Conservation (phyloP, 345 rosid species). For the Diplotaxis tenuifolia region DNA sequence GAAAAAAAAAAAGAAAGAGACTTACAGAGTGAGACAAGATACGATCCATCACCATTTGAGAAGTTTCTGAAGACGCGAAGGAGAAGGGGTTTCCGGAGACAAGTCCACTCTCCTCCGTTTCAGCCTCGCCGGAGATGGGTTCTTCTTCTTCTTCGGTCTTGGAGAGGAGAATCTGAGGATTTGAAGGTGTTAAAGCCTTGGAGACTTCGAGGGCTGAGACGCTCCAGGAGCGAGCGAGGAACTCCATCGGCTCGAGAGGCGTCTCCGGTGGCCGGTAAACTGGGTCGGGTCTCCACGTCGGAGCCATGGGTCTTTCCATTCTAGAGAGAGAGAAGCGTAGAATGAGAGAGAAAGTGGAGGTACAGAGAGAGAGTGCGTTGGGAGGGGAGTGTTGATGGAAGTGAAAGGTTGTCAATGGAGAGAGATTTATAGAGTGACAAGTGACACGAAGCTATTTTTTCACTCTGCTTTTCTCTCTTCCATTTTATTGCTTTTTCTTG, state of each 20-base stretch:
- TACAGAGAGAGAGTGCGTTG: not conserved
- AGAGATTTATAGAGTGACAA: conserved; percentile 36
- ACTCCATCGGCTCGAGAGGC: conserved; percentile 93
- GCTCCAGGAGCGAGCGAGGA: conserved; percentile 95
- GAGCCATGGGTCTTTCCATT: conserved; percentile 59
- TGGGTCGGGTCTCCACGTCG: conserved; percentile 65
- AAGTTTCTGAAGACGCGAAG: conserved; percentile 90
- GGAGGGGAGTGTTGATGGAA: conserved; percentile 24
- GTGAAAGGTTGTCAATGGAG: conserved; percentile 28
- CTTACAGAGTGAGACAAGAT: conserved; percentile 99
- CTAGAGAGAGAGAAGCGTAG: not conserved
- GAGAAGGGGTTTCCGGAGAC: conserved; percentile 89
- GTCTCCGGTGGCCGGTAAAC: conserved; percentile 84
- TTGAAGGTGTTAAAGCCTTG: conserved; percentile 61
- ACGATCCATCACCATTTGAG: conserved; percentile 96
- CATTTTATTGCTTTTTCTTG: conserved; percentile 19
- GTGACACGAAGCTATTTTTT: conserved; percentile 29
- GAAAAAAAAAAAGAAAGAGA: not conserved
- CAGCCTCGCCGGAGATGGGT: conserved; percentile 37
- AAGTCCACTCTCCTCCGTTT: conserved; percentile 55
- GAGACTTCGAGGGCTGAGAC: conserved; percentile 83
- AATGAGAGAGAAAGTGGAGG: not conserved
- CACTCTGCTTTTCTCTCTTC: conserved; percentile 33
- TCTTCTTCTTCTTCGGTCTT: conserved; percentile 55
- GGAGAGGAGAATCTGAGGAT: conserved; percentile 47